These are phyloP conservation scores for Mycena capillaripes DNA, from an alignment of 768 basidiomycete species.

Conservation along the genomic window DNA sequence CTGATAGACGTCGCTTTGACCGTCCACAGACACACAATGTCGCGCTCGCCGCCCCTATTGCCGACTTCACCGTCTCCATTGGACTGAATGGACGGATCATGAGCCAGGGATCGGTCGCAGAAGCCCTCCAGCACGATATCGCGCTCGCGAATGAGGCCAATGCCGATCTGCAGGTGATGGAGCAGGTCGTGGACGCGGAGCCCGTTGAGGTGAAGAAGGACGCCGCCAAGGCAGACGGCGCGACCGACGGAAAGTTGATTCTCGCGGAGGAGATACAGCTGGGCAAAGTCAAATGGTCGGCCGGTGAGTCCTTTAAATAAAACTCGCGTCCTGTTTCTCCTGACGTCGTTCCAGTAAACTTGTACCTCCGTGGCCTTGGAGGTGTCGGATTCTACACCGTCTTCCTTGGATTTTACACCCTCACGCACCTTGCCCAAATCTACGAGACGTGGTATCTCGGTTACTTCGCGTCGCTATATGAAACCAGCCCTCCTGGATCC, in stretches of 20 bases:
- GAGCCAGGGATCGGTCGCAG: slow-evolving; percentile 58
- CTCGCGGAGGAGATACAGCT: slow-evolving; percentile 61
- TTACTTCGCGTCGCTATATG: slow-evolving; percentile 40
- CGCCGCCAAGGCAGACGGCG: not conserved
- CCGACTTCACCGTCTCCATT: slow-evolving; percentile 62
- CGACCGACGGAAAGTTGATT: slow-evolving; percentile 58
- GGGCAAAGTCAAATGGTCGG: slow-evolving; percentile 59
- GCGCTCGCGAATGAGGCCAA: slow-evolving; percentile 59
- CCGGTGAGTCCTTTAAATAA: slow-evolving; percentile 14
- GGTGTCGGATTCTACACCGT: slow-evolving; percentile 38
- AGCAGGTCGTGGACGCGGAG: slow-evolving; percentile 30
- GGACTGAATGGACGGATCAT: slow-evolving; percentile 58
- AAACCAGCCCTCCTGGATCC: slow-evolving; percentile 37
- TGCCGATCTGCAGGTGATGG: slow-evolving; percentile 53
- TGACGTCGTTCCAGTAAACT: slow-evolving; percentile 35
- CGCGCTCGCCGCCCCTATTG: slow-evolving; percentile 57
- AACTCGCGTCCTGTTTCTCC: too few relatives aligned
- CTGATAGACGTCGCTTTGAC: too few relatives aligned
- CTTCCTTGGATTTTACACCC: slow-evolving; percentile 29
- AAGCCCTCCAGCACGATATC: slow-evolving; percentile 55
- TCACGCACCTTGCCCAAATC: slow-evolving; percentile 24
- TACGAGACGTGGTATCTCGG: slow-evolving; percentile 44
- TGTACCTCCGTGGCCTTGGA: slow-evolving; percentile 41
- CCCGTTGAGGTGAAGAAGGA: not conserved
- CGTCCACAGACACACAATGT: slow-evolving; percentile 66